These are phyloP conservation scores for Stachybotrys echinatus DNA, from an alignment of 2,329 filamentous ascomycete species.

Conservation along the genomic window DNA sequence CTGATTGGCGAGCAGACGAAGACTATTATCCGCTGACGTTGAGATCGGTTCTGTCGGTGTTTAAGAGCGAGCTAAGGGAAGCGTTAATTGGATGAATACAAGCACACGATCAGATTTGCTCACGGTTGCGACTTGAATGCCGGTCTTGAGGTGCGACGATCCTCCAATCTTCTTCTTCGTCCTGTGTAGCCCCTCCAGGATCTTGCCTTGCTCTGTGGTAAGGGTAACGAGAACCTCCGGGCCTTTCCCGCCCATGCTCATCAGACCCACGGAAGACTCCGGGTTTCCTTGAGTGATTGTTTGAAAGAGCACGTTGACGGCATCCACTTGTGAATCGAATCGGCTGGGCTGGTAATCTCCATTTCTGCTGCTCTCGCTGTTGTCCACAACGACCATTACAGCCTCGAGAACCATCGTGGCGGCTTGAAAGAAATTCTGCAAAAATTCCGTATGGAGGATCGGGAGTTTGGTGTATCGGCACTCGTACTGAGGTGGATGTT, in stretches of 20 bases:
- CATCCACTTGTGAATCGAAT: constrained; percentile 94
- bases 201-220: constrained; percentile 93
- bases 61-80: constrained; percentile 77
- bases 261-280: constrained; percentile 93
- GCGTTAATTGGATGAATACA: background rate
- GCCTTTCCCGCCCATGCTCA: constrained; percentile 98
- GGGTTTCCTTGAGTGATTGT: constrained; percentile 93
- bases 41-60: constrained; percentile 95
- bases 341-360: constrained; percentile 88
- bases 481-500: too few relatives aligned
- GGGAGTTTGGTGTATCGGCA: too few relatives aligned
- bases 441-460: too few relatives aligned
- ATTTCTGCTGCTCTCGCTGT: constrained; percentile 97
- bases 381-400: constrained; percentile 99
- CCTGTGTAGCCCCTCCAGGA: constrained; percentile 84
- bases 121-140: constrained; percentile 92
- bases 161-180: constrained; percentile 90
- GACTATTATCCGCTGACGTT: constrained; percentile 93
- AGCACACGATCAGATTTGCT: too few relatives aligned
- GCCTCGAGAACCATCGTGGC: constrained; percentile 95
- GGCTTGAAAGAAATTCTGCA: constrained; percentile 21
- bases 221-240: constrained; percentile 95
- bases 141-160: constrained; percentile 80
- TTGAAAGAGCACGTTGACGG: constrained; percentile 91
- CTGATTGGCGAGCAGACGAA: constrained; percentile 91